These are phyloP conservation scores for Mycena maculata DNA, from an alignment of 768 basidiomycete genomes.

Conservation along the genomic window DNA sequence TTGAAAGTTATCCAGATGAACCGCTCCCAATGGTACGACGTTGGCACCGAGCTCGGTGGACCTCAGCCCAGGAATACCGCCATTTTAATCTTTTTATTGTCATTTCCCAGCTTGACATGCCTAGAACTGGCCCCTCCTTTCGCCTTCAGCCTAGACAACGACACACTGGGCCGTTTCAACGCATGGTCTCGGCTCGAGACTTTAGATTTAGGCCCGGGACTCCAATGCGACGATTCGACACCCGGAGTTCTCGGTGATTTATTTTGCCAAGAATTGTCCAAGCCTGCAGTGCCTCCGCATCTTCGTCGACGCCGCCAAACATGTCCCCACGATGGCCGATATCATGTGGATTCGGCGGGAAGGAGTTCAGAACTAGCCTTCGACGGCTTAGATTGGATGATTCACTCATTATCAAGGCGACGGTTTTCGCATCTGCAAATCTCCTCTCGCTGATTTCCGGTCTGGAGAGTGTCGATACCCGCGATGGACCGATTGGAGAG, in stretches of 20 bases:
- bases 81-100: background rate
- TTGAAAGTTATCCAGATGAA: background rate
- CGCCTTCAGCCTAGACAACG: background rate
- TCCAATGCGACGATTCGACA: background rate
- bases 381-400: background rate
- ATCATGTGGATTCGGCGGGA: background rate
- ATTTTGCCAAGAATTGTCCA: background rate
- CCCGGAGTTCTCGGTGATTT: background rate
- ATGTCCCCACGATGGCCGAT: background rate
- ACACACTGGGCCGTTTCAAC: background rate
- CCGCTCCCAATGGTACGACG: background rate
- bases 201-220: background rate
- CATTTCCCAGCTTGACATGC: background rate
- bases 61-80: background rate
- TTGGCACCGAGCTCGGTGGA: too few relatives aligned
- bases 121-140: background rate
- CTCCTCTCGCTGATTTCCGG: background rate
- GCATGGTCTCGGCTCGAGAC: background rate
- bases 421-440: background rate
- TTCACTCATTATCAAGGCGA: background rate
- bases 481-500: background rate
- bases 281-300: background rate
- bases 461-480: background rate
- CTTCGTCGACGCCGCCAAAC: background rate
- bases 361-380: background rate